Conservation (phyloP, 2,329 filamentous ascomycete genomes). For the Lachnellula arida region DNA sequence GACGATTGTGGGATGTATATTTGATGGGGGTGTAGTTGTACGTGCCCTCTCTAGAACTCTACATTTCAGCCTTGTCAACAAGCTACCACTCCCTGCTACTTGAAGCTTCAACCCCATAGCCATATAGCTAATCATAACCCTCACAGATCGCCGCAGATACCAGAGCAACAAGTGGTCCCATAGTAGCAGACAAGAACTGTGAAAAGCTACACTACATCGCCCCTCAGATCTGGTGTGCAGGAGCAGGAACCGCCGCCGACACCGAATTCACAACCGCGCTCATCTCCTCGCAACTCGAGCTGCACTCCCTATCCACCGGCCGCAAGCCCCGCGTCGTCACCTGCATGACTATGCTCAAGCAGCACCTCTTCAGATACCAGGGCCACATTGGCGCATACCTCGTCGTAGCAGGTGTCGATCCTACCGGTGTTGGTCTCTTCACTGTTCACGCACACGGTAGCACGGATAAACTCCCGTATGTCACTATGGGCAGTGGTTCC, state of each 20-base stretch:
- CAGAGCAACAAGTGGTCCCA: constrained; percentile 91
- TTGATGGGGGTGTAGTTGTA: constrained; percentile 91
- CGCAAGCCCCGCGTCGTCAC: constrained; percentile 96
- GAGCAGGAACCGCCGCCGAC: constrained; percentile 94
- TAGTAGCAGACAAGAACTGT: constrained; percentile 99
- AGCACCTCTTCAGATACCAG: constrained; percentile 98
- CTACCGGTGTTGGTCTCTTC: constrained; percentile 91
- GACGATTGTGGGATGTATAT: constrained; percentile 97
- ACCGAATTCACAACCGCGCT: constrained; percentile 98
- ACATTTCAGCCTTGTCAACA: neutral
- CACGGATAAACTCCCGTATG: constrained; percentile 97
- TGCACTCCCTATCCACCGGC: constrained; percentile 92
- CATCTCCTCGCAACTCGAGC: constrained; percentile 97
- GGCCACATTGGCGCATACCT: constrained; percentile 97
- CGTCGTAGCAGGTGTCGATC: constrained; percentile 93
- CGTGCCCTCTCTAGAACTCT: constrained; percentile 32
- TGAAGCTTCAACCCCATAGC: neutral
- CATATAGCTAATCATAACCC: constrained; percentile 17
- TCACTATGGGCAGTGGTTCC: constrained; percentile 97
- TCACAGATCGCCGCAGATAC: constrained; percentile 91
- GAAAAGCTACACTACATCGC: constrained; percentile 99
- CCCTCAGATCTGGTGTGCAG: constrained; percentile 98
- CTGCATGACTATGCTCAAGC: constrained; percentile 99
- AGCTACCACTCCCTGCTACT: neutral
- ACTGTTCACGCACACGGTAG: constrained; percentile 98